Conservation (phyloP, 768 basidiomycete genomes). For the Tulasnella sp. region DNA sequence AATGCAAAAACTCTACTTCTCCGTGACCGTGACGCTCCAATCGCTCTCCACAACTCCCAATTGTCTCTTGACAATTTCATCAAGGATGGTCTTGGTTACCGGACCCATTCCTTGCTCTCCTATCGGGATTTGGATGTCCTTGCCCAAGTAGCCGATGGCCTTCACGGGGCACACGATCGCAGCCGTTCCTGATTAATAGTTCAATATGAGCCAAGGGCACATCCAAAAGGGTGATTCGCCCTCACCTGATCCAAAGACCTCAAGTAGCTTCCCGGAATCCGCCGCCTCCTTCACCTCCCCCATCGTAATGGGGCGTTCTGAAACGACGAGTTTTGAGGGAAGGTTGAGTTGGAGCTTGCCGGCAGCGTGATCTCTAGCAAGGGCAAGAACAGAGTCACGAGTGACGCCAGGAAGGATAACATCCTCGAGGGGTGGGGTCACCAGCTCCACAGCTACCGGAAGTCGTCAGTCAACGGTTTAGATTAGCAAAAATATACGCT, state of each 20-base stretch:
- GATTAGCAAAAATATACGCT: background rate
- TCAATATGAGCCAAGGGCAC: slow-evolving; percentile 14
- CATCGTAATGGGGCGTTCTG: slow-evolving; percentile 71
- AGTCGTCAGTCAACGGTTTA: background rate
- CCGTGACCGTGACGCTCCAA: slow-evolving; percentile 52
- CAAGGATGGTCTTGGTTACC: slow-evolving; percentile 43
- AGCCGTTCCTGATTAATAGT: slow-evolving; percentile 36
- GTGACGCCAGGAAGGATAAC: slow-evolving; percentile 41
- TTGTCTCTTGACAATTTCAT: slow-evolving; percentile 54
- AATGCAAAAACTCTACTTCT: background rate
- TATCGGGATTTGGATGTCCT: slow-evolving; percentile 49
- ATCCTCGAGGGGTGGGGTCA: slow-evolving; percentile 39
- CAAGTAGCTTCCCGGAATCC: slow-evolving; percentile 38
- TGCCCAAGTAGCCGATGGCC: slow-evolving; percentile 51
- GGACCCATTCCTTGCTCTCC: slow-evolving; percentile 70
- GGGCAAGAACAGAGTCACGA: slow-evolving; percentile 36
- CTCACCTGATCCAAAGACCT: slow-evolving; percentile 43
- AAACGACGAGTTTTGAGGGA: slow-evolving; percentile 48
- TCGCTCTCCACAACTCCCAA: slow-evolving; percentile 67
- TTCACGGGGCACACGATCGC: slow-evolving; percentile 49
- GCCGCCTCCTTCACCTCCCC: slow-evolving; percentile 53
- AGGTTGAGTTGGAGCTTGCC: slow-evolving; percentile 41
- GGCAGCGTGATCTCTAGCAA: slow-evolving; percentile 50
- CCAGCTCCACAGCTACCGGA: slow-evolving; percentile 31
- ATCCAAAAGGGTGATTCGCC: background rate